Percentiles rank a stretch among this genome's conserved stretches.
Conservation (phyloP, 306 rosid genomes). For the Sicyos baderoa region DNA sequence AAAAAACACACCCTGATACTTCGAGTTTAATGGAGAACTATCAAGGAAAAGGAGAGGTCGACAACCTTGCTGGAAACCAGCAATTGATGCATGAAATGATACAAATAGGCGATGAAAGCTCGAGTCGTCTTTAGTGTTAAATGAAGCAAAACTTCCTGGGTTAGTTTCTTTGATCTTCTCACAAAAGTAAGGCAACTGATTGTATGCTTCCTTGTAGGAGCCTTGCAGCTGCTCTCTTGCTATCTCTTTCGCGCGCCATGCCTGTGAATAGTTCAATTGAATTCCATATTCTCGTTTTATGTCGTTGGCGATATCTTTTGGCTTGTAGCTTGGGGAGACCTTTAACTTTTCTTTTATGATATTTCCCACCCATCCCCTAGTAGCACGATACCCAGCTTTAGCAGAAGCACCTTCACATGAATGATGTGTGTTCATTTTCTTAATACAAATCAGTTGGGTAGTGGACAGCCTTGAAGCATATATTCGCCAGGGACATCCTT, state of each 20-base stretch:
- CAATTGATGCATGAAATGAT: slow-evolving; percentile 69
- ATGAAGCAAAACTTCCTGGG: slow-evolving; percentile 84
- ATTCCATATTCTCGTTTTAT: slow-evolving; percentile 89
- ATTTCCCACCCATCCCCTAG: slow-evolving; percentile 98
- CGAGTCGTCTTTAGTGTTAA: slow-evolving; percentile 82
- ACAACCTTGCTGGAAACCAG: slow-evolving; percentile 80
- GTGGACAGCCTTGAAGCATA: slow-evolving; percentile 86
- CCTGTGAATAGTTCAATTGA: slow-evolving; percentile 92
- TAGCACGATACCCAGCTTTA: slow-evolving; percentile 93
- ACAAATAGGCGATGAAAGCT: slow-evolving; percentile 91
- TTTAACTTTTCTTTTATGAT: slow-evolving; percentile 92
- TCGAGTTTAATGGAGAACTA: slow-evolving; percentile 68
- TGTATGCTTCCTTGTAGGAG: slow-evolving; percentile 90
- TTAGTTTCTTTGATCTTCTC: slow-evolving; percentile 85
- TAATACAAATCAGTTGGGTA: slow-evolving; percentile 83
- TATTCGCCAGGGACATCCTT: slow-evolving; percentile 95
- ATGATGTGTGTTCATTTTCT: slow-evolving; percentile 72
- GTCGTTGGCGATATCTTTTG: slow-evolving; percentile 90
- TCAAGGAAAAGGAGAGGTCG: slow-evolving; percentile 91
- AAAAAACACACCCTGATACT: slow-evolving; percentile 76
- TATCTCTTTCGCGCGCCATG: slow-evolving; percentile 97
- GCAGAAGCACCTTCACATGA: slow-evolving; percentile 86
- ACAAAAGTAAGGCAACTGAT: slow-evolving; percentile 74
- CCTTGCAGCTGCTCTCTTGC: slow-evolving; percentile 97
- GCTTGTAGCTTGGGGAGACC: slow-evolving; percentile 83